phyloP scores from a whole-genome alignment of 306 rosid genomes.

The Astragalus glycyphyllos region DNA sequence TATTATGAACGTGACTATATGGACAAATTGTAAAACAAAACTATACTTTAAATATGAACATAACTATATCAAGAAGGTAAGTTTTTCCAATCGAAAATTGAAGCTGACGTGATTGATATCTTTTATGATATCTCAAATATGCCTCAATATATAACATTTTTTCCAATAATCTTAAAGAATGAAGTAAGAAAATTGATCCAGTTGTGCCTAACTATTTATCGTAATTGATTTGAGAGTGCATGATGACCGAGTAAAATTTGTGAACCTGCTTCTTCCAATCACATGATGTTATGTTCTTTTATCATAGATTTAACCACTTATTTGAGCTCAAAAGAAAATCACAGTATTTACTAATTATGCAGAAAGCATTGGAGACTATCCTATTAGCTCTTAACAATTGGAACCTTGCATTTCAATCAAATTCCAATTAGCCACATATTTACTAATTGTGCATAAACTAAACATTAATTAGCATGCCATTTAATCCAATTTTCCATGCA shows the following conservation, averaged over 20 bases:
- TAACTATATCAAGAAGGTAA: background rate
- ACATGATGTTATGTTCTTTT: no score
- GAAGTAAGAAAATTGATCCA: slow-evolving; percentile 17
- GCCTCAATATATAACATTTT: slow-evolving; percentile 6
- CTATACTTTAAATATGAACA: slow-evolving; percentile 24
- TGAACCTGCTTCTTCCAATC: slow-evolving; percentile 34
- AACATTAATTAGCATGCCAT: no score
- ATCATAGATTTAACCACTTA: no score
- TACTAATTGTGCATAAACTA: no score
- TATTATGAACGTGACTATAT: slow-evolving; percentile 33
- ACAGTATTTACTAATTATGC: no score
- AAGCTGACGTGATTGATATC: slow-evolving; percentile 43
- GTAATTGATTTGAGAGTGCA: background rate
- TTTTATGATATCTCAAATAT: slow-evolving; percentile 39
- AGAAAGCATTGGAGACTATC: no score
- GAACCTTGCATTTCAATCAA: no score
- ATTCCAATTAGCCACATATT: no score
- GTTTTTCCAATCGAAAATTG: slow-evolving; percentile 30
- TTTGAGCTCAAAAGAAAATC: no score
- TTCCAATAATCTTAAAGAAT: slow-evolving; percentile 32
- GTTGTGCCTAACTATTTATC: slow-evolving; percentile 23
- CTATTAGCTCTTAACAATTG: no score
- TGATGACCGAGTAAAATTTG: background rate
- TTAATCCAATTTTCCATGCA: no score
- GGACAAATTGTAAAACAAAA: slow-evolving; percentile 22